A percentile compares a stretch with the other conserved stretches of the same genome.
These are phyloP conservation scores for Dictyophora rubrovolvata DNA, from an alignment of 768 basidiomycete genomes.

Conservation along the genomic window DNA sequence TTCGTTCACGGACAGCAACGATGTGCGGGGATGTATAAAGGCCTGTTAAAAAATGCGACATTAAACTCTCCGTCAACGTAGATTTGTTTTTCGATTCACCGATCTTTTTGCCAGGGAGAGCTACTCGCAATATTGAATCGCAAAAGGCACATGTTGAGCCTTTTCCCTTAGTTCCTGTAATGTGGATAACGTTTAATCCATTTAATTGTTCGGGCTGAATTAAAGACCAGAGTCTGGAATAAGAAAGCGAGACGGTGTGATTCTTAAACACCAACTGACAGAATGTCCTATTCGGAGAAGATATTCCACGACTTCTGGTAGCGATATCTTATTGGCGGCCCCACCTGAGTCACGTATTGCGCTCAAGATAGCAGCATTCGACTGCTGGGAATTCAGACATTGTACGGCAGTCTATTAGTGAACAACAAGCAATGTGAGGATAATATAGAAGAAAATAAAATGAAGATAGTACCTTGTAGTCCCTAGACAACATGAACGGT, in stretches of 20 bases:
- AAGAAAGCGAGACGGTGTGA: constrained; percentile 1
- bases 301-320: constrained; percentile 88
- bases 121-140: constrained; percentile 72
- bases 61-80: neutral
- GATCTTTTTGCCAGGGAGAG: constrained; percentile 67
- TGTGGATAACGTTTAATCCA: constrained; percentile 83
- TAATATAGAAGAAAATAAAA: neutral
- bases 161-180: constrained; percentile 98
- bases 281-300: constrained; percentile 76
- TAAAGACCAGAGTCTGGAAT: constrained; percentile 12
- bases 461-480: constrained; percentile 32
- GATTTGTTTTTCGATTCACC: constrained; percentile 33
- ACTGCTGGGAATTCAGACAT: constrained; percentile 71
- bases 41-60: constrained; percentile 35
- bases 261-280: constrained; percentile 33
- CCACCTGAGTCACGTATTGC: constrained; percentile 69
- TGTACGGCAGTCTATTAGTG: constrained; percentile 49
- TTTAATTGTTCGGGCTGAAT: constrained; percentile 74
- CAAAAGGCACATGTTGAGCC: constrained; percentile 94
- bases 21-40: constrained; percentile 96
- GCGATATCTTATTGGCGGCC: constrained; percentile 45
- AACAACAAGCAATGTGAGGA: neutral
- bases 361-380: constrained; percentile 88
- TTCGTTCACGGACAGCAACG: constrained; percentile 90
- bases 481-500: constrained; percentile 47